These are phyloP conservation scores for Coffea humblotiana DNA, from an alignment of 305 asterid species.

Conservation along the genomic window DNA sequence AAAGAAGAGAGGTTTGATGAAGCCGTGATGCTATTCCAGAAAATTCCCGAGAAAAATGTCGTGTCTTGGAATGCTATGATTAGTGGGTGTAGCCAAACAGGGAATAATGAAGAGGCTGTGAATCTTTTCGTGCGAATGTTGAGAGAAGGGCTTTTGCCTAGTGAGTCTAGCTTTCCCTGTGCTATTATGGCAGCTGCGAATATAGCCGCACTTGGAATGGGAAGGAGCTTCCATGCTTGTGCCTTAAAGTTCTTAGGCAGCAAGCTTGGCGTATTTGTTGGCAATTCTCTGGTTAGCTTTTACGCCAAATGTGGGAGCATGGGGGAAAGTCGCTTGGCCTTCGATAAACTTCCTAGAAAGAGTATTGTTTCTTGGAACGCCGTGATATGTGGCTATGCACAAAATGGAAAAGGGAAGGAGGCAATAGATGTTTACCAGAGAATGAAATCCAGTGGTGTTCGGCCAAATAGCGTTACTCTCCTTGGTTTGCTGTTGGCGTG, in stretches of 20 bases:
- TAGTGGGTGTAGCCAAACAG: constrained; percentile 63
- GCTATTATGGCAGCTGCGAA: constrained; percentile 67
- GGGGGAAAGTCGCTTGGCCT: constrained; percentile 50
- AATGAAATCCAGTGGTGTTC: constrained; percentile 40
- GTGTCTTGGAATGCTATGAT: constrained; percentile 77
- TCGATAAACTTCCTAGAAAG: constrained; percentile 35
- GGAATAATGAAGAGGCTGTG: constrained; percentile 68
- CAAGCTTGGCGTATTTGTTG: constrained; percentile 39
- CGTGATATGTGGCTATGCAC: constrained; percentile 64
- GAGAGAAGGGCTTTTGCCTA: constrained; percentile 56
- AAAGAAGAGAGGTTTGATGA: constrained; percentile 50
- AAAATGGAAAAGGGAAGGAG: constrained; percentile 58
- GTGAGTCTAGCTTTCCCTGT: constrained; percentile 52
- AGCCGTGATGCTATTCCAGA: constrained; percentile 43
- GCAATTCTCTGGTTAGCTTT: constrained; percentile 64
- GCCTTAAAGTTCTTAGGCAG: constrained; percentile 74
- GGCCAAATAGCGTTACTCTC: constrained; percentile 57
- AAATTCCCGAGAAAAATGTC: constrained; percentile 64
- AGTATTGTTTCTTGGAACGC: constrained; percentile 72
- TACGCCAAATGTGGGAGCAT: constrained; percentile 76
- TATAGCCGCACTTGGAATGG: constrained; percentile 66
- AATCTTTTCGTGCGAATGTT: constrained; percentile 59
- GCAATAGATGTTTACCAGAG: constrained; percentile 39
- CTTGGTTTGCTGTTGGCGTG: constrained; percentile 63
- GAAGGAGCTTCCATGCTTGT: constrained; percentile 72